Evolutionary conservation across 768 basidiomycete genomes (phyloP), one percentile per base, ranked within the genome.

Genomic region (Suillus ampliporus): DNA sequence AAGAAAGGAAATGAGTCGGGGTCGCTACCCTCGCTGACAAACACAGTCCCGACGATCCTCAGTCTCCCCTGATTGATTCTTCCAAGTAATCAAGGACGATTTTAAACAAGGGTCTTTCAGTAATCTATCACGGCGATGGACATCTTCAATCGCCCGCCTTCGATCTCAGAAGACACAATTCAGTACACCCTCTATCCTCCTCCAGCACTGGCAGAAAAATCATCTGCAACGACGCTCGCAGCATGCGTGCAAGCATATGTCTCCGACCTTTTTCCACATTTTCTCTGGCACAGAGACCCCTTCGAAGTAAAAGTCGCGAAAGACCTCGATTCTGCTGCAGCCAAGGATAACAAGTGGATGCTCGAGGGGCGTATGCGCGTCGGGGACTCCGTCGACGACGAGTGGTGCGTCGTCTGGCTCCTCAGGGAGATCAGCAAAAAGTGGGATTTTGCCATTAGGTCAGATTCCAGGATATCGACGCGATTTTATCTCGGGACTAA

Each of bases 361-460:
- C 76, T 98, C 1, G 89, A 94, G 70, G 95, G 96, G 10, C 79
- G 82, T 50, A 92, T 96, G 89, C 82, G 95, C 50, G 92, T 99
- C 26, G 97, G 97, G 3, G 97, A 99, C 76, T 92, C 89, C 58
- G 85, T 99, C n/a, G 96, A 99, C 74, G 97, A 99, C 69, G 97
- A 99, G 76, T 99, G 97, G 97, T 90, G 89, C 72, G 83, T 86
- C 15, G 95, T 98, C 19, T 99, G 94, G 93, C 79, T 99, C 52
- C 78, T 99, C 62, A 84, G 82, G 68, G 85, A 93, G 75, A 81
- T 97, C 61, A 90, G 88, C 64, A 77, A 81, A 44, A 86, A 86
- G 64, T 96, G 91, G 90, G 90, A 95, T 66, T 75, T 95, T 41
- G 86, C 84, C 11, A 86, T 94, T 61, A 89, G 90, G 95, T 95